Conservation (phyloP, 2,329 filamentous ascomycete species). For the Colletotrichum aenigma region DNA sequence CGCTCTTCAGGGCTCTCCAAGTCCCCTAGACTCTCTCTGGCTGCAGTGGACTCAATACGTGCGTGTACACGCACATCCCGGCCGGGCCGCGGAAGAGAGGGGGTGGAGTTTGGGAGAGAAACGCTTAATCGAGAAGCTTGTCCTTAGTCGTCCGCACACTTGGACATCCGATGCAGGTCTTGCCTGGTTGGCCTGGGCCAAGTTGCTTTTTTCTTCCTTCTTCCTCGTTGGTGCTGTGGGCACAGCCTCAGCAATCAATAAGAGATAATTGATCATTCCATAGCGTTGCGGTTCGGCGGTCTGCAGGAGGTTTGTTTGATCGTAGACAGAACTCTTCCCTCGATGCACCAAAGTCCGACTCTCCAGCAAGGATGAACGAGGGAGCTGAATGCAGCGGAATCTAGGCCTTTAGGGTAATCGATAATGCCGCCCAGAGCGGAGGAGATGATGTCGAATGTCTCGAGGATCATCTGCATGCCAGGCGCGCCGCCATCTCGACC, state of each 20-base stretch:
- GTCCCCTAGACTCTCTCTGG: not conserved
- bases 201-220: not conserved
- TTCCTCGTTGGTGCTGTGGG: not conserved
- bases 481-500: not conserved
- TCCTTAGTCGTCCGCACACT: slow-evolving; percentile 6
- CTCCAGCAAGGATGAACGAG: not conserved
- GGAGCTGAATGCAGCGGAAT: not conserved
- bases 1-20: not conserved
- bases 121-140: slow-evolving; percentile 16
- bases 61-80: not conserved
- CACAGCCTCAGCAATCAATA: slow-evolving; percentile 16
- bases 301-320: not conserved
- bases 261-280: not conserved
- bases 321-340: not conserved
- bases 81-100: not conserved
- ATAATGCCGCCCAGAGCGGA: not conserved
- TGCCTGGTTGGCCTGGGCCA: not conserved
- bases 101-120: not conserved
- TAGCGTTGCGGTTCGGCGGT: not conserved
- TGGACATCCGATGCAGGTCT: not conserved
- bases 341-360: not conserved
- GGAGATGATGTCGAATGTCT: slow-evolving; percentile 3
- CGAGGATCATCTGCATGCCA: not conserved
- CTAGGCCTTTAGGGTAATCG: not conserved
- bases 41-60: not conserved